These are phyloP conservation scores for Penicillium verhagenii DNA, from an alignment of 495 filamentous ascomycete species.

Conservation along the genomic window DNA sequence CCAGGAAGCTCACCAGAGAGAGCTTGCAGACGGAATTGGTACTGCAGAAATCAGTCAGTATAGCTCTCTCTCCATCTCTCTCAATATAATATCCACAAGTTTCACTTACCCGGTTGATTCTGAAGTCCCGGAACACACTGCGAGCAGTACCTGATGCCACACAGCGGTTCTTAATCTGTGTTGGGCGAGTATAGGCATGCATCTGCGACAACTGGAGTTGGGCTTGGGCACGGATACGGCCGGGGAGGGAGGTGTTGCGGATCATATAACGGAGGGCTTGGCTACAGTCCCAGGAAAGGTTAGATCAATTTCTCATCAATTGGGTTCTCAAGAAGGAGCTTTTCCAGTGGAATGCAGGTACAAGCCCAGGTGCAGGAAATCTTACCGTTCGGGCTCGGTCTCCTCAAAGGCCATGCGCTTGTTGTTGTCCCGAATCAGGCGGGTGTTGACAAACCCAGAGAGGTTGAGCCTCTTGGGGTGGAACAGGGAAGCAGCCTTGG, in stretches of 20 bases:
- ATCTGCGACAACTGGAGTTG: slow-evolving; percentile 91
- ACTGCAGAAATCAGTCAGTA: slow-evolving; percentile 50
- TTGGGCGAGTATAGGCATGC: slow-evolving; percentile 89
- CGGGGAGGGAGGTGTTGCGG: slow-evolving; percentile 83
- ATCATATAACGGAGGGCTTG: slow-evolving; percentile 96
- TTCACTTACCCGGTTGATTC: slow-evolving; percentile 77
- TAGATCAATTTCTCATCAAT: not conserved
- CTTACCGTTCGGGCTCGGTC: slow-evolving; percentile 80
- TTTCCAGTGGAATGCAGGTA: not conserved
- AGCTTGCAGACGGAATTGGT: slow-evolving; percentile 87
- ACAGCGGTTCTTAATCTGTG: slow-evolving; percentile 92
- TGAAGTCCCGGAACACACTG: slow-evolving; percentile 85
- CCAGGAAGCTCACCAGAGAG: slow-evolving; percentile 85
- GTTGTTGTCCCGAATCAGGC: slow-evolving; percentile 85
- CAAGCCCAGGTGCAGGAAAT: not conserved
- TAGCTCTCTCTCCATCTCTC: not conserved
- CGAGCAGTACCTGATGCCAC: slow-evolving; percentile 81
- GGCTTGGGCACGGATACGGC: slow-evolving; percentile 78
- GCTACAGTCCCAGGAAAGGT: slow-evolving; percentile 43
- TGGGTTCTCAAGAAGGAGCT: not conserved
- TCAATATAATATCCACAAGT: not conserved
- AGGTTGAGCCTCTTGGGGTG: slow-evolving; percentile 84
- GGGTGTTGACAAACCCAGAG: slow-evolving; percentile 78
- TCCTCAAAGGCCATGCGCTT: slow-evolving; percentile 91
- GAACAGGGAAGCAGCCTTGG: slow-evolving; percentile 58